Evolutionary conservation across 2,329 filamentous ascomycete genomes (phyloP).

Genomic region (Ceratocystis lukuohia): DNA sequence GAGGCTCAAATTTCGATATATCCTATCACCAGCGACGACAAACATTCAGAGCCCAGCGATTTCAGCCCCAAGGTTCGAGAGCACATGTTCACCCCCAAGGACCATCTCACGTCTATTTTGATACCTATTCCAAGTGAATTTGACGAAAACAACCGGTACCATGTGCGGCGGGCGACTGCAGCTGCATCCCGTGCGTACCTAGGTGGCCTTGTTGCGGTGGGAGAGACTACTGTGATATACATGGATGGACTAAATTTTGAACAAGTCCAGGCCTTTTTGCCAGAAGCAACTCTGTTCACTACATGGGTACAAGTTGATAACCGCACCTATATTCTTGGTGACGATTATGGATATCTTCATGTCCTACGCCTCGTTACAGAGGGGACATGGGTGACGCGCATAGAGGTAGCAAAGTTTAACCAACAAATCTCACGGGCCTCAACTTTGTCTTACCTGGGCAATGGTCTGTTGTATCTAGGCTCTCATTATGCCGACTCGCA

Average conservation of each 20-base stretch:
- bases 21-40: conserved; percentile 44
- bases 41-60: conserved; percentile 37
- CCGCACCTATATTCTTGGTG: conserved; percentile 72
- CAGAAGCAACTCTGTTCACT: conserved; percentile 74
- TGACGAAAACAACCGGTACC: conserved; percentile 45
- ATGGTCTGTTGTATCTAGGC: conserved; percentile 66
- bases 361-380: conserved; percentile 65
- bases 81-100: conserved; percentile 39
- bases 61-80: conserved; percentile 48
- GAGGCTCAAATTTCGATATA: conserved; percentile 47
- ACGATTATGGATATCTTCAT: conserved; percentile 79
- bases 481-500: conserved; percentile 91
- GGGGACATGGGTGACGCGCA: conserved; percentile 53
- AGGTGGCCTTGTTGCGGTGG: conserved; percentile 60
- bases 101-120: conserved; percentile 44
- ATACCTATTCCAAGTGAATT: conserved; percentile 47
- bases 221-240: conserved; percentile 72
- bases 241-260: conserved; percentile 64
- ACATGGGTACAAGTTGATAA: conserved; percentile 78
- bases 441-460: conserved; percentile 62
- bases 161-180: conserved; percentile 39
- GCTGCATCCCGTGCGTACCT: conserved; percentile 39
- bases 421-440: conserved; percentile 57
- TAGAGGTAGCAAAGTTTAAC: conserved; percentile 54
- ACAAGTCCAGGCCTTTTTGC: conserved; percentile 49